These are phyloP conservation scores for Parasitella parasitica DNA, from an alignment of 371 early-diverging fungal genomes.

Conservation along the genomic window DNA sequence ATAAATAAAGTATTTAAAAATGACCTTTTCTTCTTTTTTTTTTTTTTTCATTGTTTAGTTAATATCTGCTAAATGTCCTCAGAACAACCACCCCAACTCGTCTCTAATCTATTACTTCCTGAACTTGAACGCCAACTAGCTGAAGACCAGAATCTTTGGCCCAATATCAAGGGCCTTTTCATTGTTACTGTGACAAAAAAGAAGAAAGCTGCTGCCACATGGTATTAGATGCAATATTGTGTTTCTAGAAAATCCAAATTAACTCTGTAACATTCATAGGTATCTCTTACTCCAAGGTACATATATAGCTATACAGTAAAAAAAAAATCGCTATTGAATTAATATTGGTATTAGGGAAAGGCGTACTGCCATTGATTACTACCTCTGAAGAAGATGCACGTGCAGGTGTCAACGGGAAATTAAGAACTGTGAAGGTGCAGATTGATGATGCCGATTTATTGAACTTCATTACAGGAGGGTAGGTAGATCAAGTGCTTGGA, in stretches of 20 bases:
- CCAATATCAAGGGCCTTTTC: slow-evolving; percentile 43
- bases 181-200: slow-evolving; percentile 37
- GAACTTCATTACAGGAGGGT: slow-evolving; percentile 51
- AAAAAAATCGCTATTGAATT: background rate
- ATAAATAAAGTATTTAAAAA: background rate
- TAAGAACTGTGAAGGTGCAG: slow-evolving; percentile 37
- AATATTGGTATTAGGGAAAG: slow-evolving; percentile 13
- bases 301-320: background rate
- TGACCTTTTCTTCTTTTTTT: background rate
- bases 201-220: slow-evolving; percentile 31
- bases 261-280: slow-evolving; percentile 9
- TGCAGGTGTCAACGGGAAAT: slow-evolving; percentile 21
- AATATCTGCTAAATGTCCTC: background rate
- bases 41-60: background rate
- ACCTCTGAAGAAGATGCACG: slow-evolving; percentile 23
- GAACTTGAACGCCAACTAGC: slow-evolving; percentile 42
- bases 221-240: slow-evolving; percentile 27
- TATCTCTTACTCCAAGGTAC: slow-evolving; percentile 39
- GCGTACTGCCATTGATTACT: slow-evolving; percentile 34
- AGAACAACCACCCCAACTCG: slow-evolving; percentile 5
- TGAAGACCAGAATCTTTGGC: slow-evolving; percentile 37
- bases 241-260: background rate
- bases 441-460: slow-evolving; percentile 43
- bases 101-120: slow-evolving; percentile 36
- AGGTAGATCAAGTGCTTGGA: background rate